Base-by-base conservation (phyloP, 2,329 filamentous ascomycete species). In the Monosporascus sp. region DNA sequence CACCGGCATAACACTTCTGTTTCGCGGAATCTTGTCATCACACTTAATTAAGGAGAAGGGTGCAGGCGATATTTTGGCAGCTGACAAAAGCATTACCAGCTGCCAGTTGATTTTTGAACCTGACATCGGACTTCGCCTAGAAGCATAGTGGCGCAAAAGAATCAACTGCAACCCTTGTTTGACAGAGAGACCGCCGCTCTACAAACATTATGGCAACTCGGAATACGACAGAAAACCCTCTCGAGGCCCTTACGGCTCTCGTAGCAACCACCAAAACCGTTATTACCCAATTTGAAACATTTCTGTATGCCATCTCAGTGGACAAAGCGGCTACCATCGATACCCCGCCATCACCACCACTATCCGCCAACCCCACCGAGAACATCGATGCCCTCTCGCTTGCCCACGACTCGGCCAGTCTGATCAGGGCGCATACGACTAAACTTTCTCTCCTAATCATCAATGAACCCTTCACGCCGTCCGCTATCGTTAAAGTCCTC, bases 401-500 rank as follows among this genome's bases (percentile, higher is more conserved):
- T 54, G 83, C 92, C 37, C 80, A 82, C 62, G 87, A 92, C 63
- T 81, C 88, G 0, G 82, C 89, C 1, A 81, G 79, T 26, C 78
- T 95, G 5, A 82, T 96, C 55, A 86, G 84, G 67, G 89, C 91
- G 0, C 91, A 97, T 66, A 82, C 86, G 2, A 96, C 91, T 6
- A 96, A 96, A 58, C 78, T 97, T 26, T 93, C 89, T 0, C 85
- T 97, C 1, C 80, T 97, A 14, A 82, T 94, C 1, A 88, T 95
- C 64, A 96, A 89, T 64, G 81, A 89, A 18, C 92, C 93, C 1
- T 95, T 96, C 61, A 94, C 91, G 0, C 85, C 89, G 0, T 85
- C 86, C 1, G 92, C 90, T 5, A 78, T 96, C 37, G 74, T 72
- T 9, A 85, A 80, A 24, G 84, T 95, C 15, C 74, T 97, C 5